phyloP scores from a whole-genome alignment of 2,329 filamentous ascomycete genomes.

The Microthyrium microscopicum region DNA sequence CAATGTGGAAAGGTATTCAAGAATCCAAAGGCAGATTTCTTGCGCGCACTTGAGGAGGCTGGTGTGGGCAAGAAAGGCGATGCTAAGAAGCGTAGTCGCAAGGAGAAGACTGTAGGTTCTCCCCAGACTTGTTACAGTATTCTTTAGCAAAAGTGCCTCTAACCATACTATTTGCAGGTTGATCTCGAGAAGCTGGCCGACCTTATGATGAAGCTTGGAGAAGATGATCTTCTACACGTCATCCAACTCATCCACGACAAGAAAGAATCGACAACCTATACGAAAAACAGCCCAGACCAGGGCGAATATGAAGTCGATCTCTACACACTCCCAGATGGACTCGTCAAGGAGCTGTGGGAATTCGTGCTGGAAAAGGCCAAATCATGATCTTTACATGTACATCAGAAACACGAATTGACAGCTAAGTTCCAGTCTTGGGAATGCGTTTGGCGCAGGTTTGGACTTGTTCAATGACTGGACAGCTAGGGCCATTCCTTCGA shows the following conservation, averaged over 20 bases:
- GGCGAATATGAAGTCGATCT: slow-evolving; percentile 97
- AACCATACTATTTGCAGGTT: too few species aligned
- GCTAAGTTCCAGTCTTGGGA: too few species aligned
- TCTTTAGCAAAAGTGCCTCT: neutral
- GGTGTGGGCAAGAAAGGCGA: slow-evolving; percentile 51
- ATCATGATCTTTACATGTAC: slow-evolving; percentile 15
- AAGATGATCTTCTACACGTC: slow-evolving; percentile 86
- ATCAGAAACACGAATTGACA: too few species aligned
- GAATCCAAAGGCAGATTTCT: slow-evolving; percentile 77
- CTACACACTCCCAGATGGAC: slow-evolving; percentile 80
- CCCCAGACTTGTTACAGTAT: slow-evolving; percentile 12
- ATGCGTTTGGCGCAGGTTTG: too few species aligned
- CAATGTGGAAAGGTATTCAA: slow-evolving; percentile 50
- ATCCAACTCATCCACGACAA: slow-evolving; percentile 98
- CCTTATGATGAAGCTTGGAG: slow-evolving; percentile 68
- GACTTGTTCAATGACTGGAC: too few species aligned
- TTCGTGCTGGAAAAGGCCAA: slow-evolving; percentile 40
- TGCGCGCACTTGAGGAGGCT: slow-evolving; percentile 64
- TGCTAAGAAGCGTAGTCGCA: slow-evolving; percentile 60
- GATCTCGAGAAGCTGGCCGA: slow-evolving; percentile 98
- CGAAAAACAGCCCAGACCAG: slow-evolving; percentile 45
- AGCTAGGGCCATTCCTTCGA: too few species aligned
- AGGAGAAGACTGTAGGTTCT: slow-evolving; percentile 45
- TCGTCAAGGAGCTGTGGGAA: slow-evolving; percentile 93
- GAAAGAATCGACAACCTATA: slow-evolving; percentile 86